phyloP scores from a whole-genome alignment of 23 red algal species.

The Gracilaria vermiculophylla region DNA sequence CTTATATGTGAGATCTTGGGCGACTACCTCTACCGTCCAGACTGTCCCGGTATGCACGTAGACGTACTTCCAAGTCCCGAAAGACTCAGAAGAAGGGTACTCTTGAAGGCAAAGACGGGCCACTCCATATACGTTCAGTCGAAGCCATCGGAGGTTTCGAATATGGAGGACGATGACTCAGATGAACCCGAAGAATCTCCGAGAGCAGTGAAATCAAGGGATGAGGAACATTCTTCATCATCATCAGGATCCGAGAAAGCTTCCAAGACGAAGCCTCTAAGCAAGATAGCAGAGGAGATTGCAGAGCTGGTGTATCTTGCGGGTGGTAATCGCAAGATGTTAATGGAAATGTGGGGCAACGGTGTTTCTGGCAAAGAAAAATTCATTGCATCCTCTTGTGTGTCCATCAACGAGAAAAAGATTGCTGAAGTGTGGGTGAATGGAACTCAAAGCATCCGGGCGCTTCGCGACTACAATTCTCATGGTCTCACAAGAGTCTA shows the following conservation, averaged over 20 bases:
- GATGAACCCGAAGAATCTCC: conserved; percentile 8
- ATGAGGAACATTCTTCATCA: background rate
- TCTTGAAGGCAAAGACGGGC: conserved; percentile 75
- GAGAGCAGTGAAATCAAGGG: background rate
- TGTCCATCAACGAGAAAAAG: conserved; percentile 65
- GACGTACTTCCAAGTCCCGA: conserved; percentile 52
- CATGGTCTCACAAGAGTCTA: conserved; percentile 62
- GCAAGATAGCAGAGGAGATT: conserved; percentile 54
- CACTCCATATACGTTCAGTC: conserved; percentile 2
- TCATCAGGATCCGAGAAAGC: background rate
- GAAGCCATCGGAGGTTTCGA: background rate
- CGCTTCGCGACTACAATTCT: conserved; percentile 41
- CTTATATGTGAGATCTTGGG: conserved; percentile 32
- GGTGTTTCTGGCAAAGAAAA: conserved; percentile 9
- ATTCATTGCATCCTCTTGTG: conserved; percentile 25
- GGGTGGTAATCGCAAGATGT: conserved; percentile 29
- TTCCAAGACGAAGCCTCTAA: background rate
- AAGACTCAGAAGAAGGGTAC: conserved; percentile 31
- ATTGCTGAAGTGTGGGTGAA: conserved; percentile 45
- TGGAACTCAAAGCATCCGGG: background rate
- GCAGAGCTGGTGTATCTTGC: conserved; percentile 27
- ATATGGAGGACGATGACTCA: conserved; percentile 19
- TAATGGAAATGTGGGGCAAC: conserved; percentile 26
- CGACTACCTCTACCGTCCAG: conserved; percentile 31
- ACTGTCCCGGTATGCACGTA: background rate